Percentiles rank a stretch among this genome's conserved stretches.
Conservation (phyloP, 2,329 filamentous ascomycete genomes). For the Knufia fluminis region DNA sequence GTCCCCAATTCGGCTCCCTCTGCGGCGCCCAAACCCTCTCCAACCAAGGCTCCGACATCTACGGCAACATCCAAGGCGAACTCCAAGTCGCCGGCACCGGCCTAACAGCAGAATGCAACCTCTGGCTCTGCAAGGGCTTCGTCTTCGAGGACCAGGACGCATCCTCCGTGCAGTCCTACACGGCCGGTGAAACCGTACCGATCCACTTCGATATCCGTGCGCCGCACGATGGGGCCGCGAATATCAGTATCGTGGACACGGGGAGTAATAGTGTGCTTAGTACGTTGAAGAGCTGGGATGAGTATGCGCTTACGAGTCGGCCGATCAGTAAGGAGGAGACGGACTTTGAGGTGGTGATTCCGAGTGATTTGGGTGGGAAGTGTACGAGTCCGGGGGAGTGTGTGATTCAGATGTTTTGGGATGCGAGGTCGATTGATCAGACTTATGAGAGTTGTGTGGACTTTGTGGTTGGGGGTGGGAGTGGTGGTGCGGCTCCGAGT, state of each 20-base stretch:
- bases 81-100: too few relatives aligned
- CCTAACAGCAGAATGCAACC: too few relatives aligned
- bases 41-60: too few relatives aligned
- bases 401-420: constrained; percentile 9
- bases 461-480: constrained; percentile 30
- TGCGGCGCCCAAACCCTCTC: neutral
- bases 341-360: constrained; percentile 47
- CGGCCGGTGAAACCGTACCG: constrained; percentile 26
- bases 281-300: constrained; percentile 43
- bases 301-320: constrained; percentile 43
- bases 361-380: constrained; percentile 37
- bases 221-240: constrained; percentile 48
- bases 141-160: too few relatives aligned
- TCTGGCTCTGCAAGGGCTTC: too few relatives aligned
- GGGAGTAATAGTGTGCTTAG: constrained; percentile 45
- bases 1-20: neutral
- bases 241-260: constrained; percentile 51
- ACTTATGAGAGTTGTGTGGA: constrained; percentile 57
- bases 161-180: neutral
- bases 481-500: neutral
- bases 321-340: constrained; percentile 38
- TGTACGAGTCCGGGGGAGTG: constrained; percentile 39
- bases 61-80: too few relatives aligned
- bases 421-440: constrained; percentile 46
- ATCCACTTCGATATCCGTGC: constrained; percentile 37